Base-by-base conservation (phyloP, 139 green algal species). In the Nannochloris sp. region DNA sequence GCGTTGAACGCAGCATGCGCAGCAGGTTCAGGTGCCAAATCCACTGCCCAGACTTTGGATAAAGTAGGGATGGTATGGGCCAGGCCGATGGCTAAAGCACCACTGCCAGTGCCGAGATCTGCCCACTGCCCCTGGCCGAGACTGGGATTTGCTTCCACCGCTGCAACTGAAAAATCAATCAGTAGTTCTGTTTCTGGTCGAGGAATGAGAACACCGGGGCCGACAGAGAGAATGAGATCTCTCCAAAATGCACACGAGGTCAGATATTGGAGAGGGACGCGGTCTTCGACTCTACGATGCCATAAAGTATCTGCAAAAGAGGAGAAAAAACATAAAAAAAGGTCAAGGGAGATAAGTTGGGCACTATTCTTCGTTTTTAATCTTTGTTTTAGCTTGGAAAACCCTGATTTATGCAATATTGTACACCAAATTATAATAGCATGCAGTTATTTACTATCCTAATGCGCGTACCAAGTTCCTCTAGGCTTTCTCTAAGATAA, bases 211-310 rank as follows among this genome's bases (percentile, higher is more conserved):
- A 96, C 84, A 13, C 92, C 91, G 1, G 87, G 85, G 8, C 68
- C 57, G 13, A 83, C 76, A 36, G 71, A 64, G 51, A 76, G 68
- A 7, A 80, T 70, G 24, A 95, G 37, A 59, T 90, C 81, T 12
- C 87, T 71, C 92, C 92, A 97, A 74, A 95, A 83, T 4, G 86
- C 87, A 5, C 71, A 69, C 23, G 65, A 54, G 4, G 84, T 85
- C 4, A 98, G 73, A 76, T 97, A 97, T 72, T 97, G 92, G 42
- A 97, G 79, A 0, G 91, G 90, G 14, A 83, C 80, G 9, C 90
- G 82, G 6, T 86, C 73, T 65, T 81, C 47, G 47, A 90, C 34
- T 13, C 73, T 60, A 33, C 35, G 54, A n/a, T 55, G 15, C 72
- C 68, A 79, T 14, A 78, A 23, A 4, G 9, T 53, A n/a, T 51